Percentiles rank a stretch among this genome's conserved stretches.
Conservation (phyloP, 768 basidiomycete species). For the Boletus rubroflammeus region DNA sequence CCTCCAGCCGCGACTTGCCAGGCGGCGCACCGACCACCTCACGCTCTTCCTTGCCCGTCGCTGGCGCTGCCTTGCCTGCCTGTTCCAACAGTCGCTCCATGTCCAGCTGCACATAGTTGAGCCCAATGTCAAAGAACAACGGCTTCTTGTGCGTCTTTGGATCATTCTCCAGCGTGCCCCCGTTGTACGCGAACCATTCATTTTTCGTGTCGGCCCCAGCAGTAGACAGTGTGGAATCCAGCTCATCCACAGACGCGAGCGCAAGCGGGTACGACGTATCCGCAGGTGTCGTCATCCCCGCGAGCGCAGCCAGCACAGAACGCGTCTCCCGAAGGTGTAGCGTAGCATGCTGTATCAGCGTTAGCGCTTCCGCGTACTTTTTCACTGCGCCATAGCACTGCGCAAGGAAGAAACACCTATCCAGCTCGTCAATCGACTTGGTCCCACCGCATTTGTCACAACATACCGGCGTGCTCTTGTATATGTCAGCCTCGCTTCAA, state of each 20-base stretch:
- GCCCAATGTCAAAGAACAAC: conserved; percentile 89
- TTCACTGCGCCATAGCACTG: conserved; percentile 69
- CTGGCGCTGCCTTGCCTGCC: conserved; percentile 53
- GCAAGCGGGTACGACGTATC: conserved; percentile 54
- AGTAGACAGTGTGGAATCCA: conserved; percentile 50
- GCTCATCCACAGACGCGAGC: conserved; percentile 37
- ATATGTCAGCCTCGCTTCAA: conserved; percentile 72
- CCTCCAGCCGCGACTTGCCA: conserved; percentile 56
- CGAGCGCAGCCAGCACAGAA: conserved; percentile 47
- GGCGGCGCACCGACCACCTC: conserved; percentile 20
- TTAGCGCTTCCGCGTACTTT: conserved; percentile 68
- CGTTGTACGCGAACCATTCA: conserved; percentile 78
- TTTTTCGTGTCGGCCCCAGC: conserved; percentile 56
- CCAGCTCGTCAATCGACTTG: conserved; percentile 1
- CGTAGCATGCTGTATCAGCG: conserved; percentile 65
- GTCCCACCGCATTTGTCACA: conserved; percentile 2
- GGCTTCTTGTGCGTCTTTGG: conserved; percentile 69
- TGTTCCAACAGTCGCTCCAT: conserved; percentile 71
- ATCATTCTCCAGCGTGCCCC: conserved; percentile 49
- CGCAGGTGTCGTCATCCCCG: conserved; percentile 39
- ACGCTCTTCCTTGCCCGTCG: conserved; percentile 14
- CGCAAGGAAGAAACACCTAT: conserved; percentile 72
- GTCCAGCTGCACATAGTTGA: conserved; percentile 87
- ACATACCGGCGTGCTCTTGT: conserved; percentile 70
- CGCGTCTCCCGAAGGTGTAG: conserved; percentile 74